A percentile compares a stretch with the other conserved stretches of the same genome.
These are phyloP conservation scores for Cryptosporidium baileyi DNA, from an alignment of 169 alveolate species.

Conservation along the genomic window DNA sequence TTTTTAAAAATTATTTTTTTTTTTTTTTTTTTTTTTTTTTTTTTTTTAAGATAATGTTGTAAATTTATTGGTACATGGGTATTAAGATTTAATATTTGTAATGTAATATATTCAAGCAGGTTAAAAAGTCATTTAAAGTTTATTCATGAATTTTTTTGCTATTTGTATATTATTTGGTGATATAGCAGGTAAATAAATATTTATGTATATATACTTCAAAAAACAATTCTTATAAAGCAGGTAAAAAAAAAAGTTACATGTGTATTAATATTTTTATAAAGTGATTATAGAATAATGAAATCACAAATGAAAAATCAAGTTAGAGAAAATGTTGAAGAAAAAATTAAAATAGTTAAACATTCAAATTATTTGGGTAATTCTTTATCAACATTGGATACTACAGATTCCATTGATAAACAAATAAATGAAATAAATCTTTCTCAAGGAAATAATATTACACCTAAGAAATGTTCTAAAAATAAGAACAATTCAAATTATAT, in stretches of 20 bases:
- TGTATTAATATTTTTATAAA: neutral
- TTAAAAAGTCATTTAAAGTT: neutral
- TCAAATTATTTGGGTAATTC: neutral
- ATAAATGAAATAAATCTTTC: neutral
- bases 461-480: neutral
- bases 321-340: neutral
- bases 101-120: too few species aligned
- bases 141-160: neutral
- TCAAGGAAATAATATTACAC: slow-evolving; percentile 13
- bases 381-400: slow-evolving; percentile 23
- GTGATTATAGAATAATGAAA: neutral
- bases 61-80: too few species aligned
- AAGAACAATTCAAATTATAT: neutral
- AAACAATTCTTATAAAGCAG: too few species aligned
- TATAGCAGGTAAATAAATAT: neutral
- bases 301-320: neutral
- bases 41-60: too few species aligned
- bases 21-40: too few species aligned
- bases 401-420: slow-evolving; percentile 30
- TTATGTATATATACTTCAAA: too few species aligned
- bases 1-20: too few species aligned
- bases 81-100: too few species aligned
- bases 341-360: slow-evolving; percentile 26
- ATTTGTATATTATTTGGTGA: neutral
- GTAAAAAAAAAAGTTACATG: neutral